Evolutionary conservation across 805 yeast genomes (phyloP).

Genomic region (Schwanniomyces polymorphus): DNA sequence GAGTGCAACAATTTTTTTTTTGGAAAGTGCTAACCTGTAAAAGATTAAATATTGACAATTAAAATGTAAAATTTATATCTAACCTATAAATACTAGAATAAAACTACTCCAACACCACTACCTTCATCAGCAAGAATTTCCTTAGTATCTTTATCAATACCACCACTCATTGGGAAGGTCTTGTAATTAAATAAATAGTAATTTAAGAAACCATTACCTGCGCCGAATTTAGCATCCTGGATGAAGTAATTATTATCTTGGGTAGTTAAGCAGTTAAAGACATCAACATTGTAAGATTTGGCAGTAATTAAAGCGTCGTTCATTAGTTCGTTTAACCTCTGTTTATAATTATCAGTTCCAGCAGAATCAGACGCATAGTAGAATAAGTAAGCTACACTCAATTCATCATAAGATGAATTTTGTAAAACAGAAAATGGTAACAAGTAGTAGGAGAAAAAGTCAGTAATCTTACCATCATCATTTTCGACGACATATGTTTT

Average conservation of each 20-base stretch:
- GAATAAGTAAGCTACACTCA: conserved; percentile 85
- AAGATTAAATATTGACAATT: not conserved
- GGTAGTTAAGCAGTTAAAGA: conserved; percentile 87
- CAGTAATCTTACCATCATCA: conserved; percentile 71
- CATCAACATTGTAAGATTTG: conserved; percentile 71
- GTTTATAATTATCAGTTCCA: conserved; percentile 43
- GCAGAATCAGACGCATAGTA: conserved; percentile 83
- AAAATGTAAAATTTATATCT: not conserved
- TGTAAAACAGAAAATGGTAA: conserved; percentile 83
- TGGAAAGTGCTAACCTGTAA: not conserved
- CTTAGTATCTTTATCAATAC: conserved; percentile 58
- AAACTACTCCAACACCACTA: conserved; percentile 89
- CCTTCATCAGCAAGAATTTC: conserved; percentile 52
- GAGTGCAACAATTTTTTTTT: not conserved
- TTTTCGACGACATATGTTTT: conserved; percentile 75
- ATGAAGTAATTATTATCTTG: conserved; percentile 88
- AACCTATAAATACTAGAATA: conserved; percentile 47
- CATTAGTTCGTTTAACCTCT: conserved; percentile 61
- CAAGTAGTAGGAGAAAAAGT: conserved; percentile 85
- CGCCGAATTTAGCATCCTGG: conserved; percentile 81
- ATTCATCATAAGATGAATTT: conserved; percentile 58
- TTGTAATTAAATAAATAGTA: conserved; percentile 90
- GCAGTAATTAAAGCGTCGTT: conserved; percentile 77
- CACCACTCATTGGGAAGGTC: conserved; percentile 80
- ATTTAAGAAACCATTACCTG: conserved; percentile 90